Base-by-base conservation (phyloP, 1,284 basidiomycete genomes). In the Puccinia triticina region DNA sequence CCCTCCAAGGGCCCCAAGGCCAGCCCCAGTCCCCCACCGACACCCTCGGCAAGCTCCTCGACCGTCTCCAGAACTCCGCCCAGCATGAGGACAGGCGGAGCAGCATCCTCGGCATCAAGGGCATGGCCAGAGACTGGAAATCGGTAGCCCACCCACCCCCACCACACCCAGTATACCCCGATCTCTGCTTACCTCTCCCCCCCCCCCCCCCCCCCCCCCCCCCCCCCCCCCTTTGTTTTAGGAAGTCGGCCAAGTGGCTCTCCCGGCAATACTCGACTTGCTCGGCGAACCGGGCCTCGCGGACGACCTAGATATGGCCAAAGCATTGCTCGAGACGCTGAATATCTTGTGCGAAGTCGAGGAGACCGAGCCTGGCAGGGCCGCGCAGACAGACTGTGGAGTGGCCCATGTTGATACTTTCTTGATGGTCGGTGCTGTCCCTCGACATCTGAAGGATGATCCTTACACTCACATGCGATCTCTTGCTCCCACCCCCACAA, bases 51-150 rank as follows among this genome's bases (percentile, higher is more conserved):
- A 92, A 92, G 84, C 92, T 98, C 83, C 93, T 92, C 84, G 95
- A 97, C 86, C 90, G 94, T 73, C 91, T 99, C 53, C 92, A 94
- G 43, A 94, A 94, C 18, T 91, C 92, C 1, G 92, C 93, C 0
- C 90, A 93, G 50, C 91, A 95, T 50, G 93, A 95, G 64, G 96
- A 98, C 88, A 90, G 96, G 84, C 91, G 94, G 76, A 96, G 96
- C 26, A 93, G 96, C 0, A 92, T 99, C 12, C 89, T 98, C 64
- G 91, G 94, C 0, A 90, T 99, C 85, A 98, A 98, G 87, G 95
- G 95, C 21, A 91, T 98, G 73, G 90, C 92, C 71, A 90, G 95
- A 80, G 96, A 97, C 88, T 95, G 93, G 89, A 95, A 93, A 87
- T 90, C 91, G 83, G 87, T 88, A 40, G 57, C 50, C 0, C 21